Percentiles rank a stretch among this genome's conserved stretches.
Evolutionary conservation across 345 rosid species (phyloP).

Genomic region (Brassica juncea): DNA sequence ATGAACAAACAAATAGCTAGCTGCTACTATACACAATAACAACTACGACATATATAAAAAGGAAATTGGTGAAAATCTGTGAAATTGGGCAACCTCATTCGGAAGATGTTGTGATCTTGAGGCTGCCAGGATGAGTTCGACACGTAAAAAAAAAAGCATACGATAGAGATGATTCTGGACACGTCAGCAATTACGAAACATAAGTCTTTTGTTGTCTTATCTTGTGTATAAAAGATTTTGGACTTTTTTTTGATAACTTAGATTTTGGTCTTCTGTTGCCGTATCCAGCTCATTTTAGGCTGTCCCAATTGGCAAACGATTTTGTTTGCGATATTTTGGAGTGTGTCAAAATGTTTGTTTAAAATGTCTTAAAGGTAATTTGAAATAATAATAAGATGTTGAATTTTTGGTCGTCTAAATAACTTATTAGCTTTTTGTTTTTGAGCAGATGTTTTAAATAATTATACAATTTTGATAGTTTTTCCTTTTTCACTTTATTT

Average conservation of each 20-base stretch:
- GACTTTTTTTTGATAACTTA: too few relatives aligned
- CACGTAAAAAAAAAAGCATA: slow-evolving; percentile 23
- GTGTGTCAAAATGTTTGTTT: neutral
- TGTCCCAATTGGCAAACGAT: neutral
- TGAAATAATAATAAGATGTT: neutral
- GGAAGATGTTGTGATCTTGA: neutral
- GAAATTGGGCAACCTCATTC: neutral
- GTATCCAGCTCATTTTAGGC: neutral
- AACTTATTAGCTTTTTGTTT: neutral
- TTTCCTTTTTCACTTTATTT: neutral
- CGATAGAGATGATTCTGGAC: neutral
- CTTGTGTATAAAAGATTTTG: neutral
- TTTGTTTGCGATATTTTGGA: neutral
- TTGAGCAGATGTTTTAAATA: neutral
- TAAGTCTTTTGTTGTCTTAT: slow-evolving; percentile 37
- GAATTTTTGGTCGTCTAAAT: neutral
- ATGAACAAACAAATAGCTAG: neutral
- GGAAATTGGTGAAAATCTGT: slow-evolving; percentile 1
- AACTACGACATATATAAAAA: neutral
- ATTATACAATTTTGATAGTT: neutral
- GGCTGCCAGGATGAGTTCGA: slow-evolving; percentile 29
- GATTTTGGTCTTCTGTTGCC: neutral
- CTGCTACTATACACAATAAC: neutral
- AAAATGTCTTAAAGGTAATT: too few relatives aligned
- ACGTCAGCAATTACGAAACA: neutral